phyloP scores from a whole-genome alignment of 23 red algal species.

The Gracilariopsis chorda region DNA sequence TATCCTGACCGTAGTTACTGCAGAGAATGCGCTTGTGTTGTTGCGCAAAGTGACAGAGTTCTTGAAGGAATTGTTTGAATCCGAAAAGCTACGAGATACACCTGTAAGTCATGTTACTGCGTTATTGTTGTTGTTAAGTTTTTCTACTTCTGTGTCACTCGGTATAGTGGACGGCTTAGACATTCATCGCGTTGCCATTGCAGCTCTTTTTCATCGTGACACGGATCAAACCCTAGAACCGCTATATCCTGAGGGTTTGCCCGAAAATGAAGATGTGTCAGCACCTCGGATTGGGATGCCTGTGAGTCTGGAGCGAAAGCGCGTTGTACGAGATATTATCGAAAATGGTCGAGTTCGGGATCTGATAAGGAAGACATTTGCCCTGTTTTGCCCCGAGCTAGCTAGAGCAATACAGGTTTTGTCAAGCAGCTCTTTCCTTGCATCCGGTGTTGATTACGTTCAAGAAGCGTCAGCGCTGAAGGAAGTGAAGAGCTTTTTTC shows the following conservation, averaged over 20 bases:
- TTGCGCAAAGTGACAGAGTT: not conserved
- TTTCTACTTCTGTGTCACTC: not conserved
- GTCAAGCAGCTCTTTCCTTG: not conserved
- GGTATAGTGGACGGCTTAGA: slow-evolving; percentile 5
- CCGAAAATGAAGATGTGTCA: not conserved
- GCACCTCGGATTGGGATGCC: not conserved
- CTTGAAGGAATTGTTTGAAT: not conserved
- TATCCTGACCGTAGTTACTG: not conserved
- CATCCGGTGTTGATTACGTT: not conserved
- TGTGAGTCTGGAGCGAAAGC: not conserved
- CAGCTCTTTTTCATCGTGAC: slow-evolving; percentile 12
- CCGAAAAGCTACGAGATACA: not conserved
- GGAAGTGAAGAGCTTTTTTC: slow-evolving; percentile 1
- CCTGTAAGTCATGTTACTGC: slow-evolving; percentile 10
- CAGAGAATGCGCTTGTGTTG: not conserved
- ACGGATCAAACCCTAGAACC: slow-evolving; percentile 11
- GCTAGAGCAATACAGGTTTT: not conserved
- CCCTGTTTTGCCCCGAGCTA: not conserved
- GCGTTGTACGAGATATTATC: not conserved
- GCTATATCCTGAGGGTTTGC: slow-evolving; percentile 4
- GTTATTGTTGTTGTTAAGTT: slow-evolving; percentile 15
- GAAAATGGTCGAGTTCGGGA: not conserved
- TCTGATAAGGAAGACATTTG: not conserved
- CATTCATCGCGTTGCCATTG: not conserved
- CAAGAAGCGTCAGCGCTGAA: not conserved